Conservation (phyloP, 1,284 basidiomycete genomes). For the Mycena citricolor region DNA sequence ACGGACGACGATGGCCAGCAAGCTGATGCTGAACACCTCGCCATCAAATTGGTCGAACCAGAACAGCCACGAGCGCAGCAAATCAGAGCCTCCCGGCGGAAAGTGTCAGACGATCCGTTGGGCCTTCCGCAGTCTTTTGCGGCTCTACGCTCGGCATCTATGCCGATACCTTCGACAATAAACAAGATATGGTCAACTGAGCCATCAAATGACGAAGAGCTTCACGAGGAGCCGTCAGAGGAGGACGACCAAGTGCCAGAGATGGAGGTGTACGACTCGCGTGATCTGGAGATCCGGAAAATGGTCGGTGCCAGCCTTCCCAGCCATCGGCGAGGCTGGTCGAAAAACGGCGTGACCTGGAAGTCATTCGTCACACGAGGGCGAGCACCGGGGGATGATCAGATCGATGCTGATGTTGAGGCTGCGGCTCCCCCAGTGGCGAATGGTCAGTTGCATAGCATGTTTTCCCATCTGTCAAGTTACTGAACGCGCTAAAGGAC, state of each 20-base stretch:
- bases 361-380: constrained; percentile 50
- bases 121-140: constrained; percentile 57
- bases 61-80: no score
- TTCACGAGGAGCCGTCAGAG: constrained; percentile 7
- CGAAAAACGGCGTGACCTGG: constrained; percentile 62
- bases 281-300: constrained; percentile 55
- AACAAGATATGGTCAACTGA: no score
- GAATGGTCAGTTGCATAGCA: constrained; percentile 17
- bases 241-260: constrained; percentile 18
- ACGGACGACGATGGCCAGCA: constrained; percentile 37
- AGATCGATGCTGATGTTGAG: constrained; percentile 14
- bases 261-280: constrained; percentile 36
- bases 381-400: constrained; percentile 28
- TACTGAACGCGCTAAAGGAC: constrained; percentile 26
- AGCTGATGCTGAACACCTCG: constrained; percentile 31
- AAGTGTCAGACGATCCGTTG: constrained; percentile 31
- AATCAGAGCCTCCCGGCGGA: constrained; percentile 28
- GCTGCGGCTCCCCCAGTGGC: constrained; percentile 1
- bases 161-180: constrained; percentile 58
- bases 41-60: constrained; percentile 46
- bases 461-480: constrained; percentile 14
- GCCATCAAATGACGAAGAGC: no score
- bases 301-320: constrained; percentile 67
- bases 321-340: constrained; percentile 72
- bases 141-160: constrained; percentile 62